Base-by-base conservation (phyloP, 2,329 filamentous ascomycete species). In the Penicillium paneum region DNA sequence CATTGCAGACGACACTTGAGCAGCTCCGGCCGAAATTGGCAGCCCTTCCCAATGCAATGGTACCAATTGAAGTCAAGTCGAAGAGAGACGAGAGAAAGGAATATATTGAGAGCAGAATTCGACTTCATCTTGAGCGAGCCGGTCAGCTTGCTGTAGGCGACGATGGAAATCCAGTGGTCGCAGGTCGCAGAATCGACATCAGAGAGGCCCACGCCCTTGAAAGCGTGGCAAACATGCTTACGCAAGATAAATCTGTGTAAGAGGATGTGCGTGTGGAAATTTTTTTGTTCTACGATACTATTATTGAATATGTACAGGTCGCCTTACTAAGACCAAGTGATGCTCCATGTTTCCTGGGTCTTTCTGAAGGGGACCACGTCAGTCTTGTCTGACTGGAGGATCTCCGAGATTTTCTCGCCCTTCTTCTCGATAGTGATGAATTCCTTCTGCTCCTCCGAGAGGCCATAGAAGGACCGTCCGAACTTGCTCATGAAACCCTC, bases 31-130 rank as follows among this genome's bases (percentile, higher is more conserved):
- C 89, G 0, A 84, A 87, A 55, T 75, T 95, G 28, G 71, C 73
- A 5, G 70, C 72, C 6, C 59, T 83, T 49, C 67, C 71, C 3
- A 62, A 60, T 21, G 64, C 69, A 1, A 66, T 72, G 3, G 68
- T 71, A 28, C 71, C 71, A 3, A 67, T 69, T 29, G 70, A 76
- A 54, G 65, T 64, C 44, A 72, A 79, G 58, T 81, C 81, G 42
- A 89, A 85, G 76, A 81, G 86, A 36, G 82, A 85, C 49, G 86
- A 94, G 70, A 80, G 93, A 56, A 80, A 87, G 53, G 83, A 88
- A 61, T 97, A 97, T 70, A 86, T 97, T 45, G 92, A 97, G 74
- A 82, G 82, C 50, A 86, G 91, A 66, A 89, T 90, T 47, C 79
- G 84, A 62, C 81, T 88, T 56, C 89, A 95, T 69, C 76, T 97